Evolutionary conservation across 164 flowering plant genomes (phyloP).

Genomic region (Akebia trifoliata): DNA sequence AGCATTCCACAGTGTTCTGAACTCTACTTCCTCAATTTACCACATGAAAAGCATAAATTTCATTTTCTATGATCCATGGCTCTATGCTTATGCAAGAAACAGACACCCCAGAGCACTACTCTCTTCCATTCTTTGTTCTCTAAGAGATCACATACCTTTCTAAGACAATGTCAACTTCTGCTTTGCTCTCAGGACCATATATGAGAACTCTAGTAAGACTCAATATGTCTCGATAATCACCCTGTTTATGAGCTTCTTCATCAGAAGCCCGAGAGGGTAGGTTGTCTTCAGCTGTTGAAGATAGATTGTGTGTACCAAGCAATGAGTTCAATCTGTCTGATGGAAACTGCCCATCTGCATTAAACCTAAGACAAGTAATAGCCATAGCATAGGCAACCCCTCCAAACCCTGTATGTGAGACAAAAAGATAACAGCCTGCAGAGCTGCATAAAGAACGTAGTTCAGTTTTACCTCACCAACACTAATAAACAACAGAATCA

Average conservation of each 20-base stretch:
- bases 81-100: neutral
- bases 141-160: constrained; percentile 52
- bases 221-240: constrained; percentile 84
- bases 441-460: constrained; percentile 36
- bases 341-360: constrained; percentile 35
- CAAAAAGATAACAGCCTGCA: constrained; percentile 82
- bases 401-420: constrained; percentile 95
- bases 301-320: constrained; percentile 11
- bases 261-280: constrained; percentile 31
- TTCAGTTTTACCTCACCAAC: neutral
- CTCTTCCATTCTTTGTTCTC: constrained; percentile 1
- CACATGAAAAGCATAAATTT: neutral
- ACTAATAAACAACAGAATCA: neutral
- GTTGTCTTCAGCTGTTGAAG: constrained; percentile 24
- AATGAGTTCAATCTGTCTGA: constrained; percentile 27
- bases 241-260: constrained; percentile 58
- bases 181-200: constrained; percentile 86
- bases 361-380: constrained; percentile 66
- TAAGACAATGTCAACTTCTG: constrained; percentile 65
- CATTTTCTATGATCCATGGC: neutral
- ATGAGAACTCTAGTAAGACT: constrained; percentile 85
- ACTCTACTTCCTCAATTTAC: neutral
- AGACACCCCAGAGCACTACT: too few relatives aligned
- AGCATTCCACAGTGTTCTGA: neutral
- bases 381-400: constrained; percentile 96